Evolutionary conservation across 768 basidiomycete genomes (phyloP).

Genomic region (Lactifluus subvellereus): DNA sequence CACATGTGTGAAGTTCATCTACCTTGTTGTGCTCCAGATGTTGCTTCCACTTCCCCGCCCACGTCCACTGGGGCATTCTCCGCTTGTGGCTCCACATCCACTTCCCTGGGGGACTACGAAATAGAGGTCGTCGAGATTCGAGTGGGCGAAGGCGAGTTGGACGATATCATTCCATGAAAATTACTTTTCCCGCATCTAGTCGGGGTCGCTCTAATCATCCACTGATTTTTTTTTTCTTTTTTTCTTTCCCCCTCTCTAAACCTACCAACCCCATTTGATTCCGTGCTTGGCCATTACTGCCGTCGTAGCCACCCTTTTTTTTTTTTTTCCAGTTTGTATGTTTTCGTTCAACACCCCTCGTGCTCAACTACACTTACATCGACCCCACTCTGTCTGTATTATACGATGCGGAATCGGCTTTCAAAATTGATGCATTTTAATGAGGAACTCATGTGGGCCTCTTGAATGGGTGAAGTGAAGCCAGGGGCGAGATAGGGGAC

Average conservation of each 20-base stretch:
- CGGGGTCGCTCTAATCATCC: neutral
- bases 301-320: neutral
- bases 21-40: constrained; percentile 41
- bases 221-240: neutral
- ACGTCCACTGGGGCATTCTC: constrained; percentile 60
- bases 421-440: constrained; percentile 9
- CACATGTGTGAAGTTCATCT: neutral
- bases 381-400: constrained; percentile 15
- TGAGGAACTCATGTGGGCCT: neutral
- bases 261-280: neutral
- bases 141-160: constrained; percentile 71
- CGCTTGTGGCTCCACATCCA: constrained; percentile 53
- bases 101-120: constrained; percentile 65
- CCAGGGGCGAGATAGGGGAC: no score
- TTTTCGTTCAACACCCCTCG: neutral
- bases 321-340: neutral
- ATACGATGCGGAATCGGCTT: constrained; percentile 9
- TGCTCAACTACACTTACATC: constrained; percentile 16
- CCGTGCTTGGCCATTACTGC: neutral
- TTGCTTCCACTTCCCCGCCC: constrained; percentile 79
- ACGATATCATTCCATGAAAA: constrained; percentile 61
- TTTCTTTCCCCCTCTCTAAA: neutral
- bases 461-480: no score
- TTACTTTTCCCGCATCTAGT: neutral
- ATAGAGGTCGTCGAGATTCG: constrained; percentile 87